Evolutionary conservation across 192 early-diverging fungal genomes (phyloP), one percentile per base, ranked within the genome.

Genomic region (Coemansia sp.): DNA sequence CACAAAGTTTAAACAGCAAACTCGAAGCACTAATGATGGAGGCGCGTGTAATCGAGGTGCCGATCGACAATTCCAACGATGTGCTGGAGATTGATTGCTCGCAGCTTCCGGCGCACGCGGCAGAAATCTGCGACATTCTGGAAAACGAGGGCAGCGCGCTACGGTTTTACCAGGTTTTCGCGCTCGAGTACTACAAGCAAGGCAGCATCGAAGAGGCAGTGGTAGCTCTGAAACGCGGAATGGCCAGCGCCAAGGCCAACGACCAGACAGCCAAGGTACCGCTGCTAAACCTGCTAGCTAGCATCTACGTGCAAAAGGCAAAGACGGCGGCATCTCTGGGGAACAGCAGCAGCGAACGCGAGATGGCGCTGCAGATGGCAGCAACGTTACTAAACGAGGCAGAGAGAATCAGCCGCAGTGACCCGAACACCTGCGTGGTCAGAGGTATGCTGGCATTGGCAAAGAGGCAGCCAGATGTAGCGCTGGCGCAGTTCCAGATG

Each of bases 361-460:
- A 89, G 18, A 68, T 86, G 51, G 81, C 82, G 55, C 71, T 92
- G 51, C 71, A 80, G 45, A 80, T 88, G 71, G 96, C 94, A 0
- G 90, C 91, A 0, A 85, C 89, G 52, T 80, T 90, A 49, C 76
- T 94, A 18, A 94, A 92, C 57, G 84, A 88, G 48, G 91, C 93
- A 20, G 88, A 90, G 66, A 82, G 85, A 38, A 87, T 96, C 58
- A 87, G 90, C 68, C 77, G 80, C 40, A 78, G 80, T 22, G 86
- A 95, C 45, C 75, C 86, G 36, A 86, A 84, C 33, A 89, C 91
- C 6, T 87, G 86, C 69, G 71, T 97, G 48, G 89, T 86, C 29
- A 92, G 91, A 67, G 94, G 90, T 72, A 72, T 79, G 69, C 68
- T 79, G 60, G 70, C 67, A 22, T 36, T 79, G 68, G 57, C 66